Conservation (phyloP, 2,329 filamentous ascomycete species). For the Pseudogymnoascus sp. region DNA sequence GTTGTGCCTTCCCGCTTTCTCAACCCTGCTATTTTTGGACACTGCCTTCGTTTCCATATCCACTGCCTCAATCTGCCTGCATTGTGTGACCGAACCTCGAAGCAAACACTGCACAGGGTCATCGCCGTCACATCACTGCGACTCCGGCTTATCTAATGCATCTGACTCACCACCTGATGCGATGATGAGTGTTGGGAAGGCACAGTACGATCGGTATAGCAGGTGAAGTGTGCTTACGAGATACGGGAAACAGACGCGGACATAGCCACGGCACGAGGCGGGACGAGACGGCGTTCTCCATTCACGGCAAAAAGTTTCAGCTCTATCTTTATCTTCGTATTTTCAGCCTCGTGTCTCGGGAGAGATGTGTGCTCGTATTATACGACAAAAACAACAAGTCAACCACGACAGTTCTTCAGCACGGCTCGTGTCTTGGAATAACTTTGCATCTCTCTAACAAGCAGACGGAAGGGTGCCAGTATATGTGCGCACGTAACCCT, state of each 20-base stretch:
- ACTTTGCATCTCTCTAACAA: background rate
- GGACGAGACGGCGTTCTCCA: background rate
- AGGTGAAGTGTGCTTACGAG: background rate
- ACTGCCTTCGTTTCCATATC: background rate
- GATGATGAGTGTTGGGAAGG: background rate
- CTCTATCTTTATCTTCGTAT: background rate
- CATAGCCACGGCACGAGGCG: background rate
- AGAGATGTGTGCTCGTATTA: background rate
- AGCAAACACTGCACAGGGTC: background rate
- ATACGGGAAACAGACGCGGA: background rate
- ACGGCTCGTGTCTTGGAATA: background rate
- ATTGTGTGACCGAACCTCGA: background rate
- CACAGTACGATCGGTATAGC: background rate
- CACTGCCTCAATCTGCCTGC: background rate
- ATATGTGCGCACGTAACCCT: background rate
- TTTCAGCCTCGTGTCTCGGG: background rate
- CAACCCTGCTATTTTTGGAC: background rate
- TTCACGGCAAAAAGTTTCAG: background rate
- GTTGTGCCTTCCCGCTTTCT: background rate
- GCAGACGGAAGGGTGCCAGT: background rate
- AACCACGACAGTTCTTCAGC: background rate
- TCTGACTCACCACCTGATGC: background rate
- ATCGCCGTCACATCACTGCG: background rate
- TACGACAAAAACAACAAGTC: too few species aligned
- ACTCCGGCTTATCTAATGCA: background rate